phyloP scores from a whole-genome alignment of 176 grass and related monocot species.

The Panicum miliaceum region DNA sequence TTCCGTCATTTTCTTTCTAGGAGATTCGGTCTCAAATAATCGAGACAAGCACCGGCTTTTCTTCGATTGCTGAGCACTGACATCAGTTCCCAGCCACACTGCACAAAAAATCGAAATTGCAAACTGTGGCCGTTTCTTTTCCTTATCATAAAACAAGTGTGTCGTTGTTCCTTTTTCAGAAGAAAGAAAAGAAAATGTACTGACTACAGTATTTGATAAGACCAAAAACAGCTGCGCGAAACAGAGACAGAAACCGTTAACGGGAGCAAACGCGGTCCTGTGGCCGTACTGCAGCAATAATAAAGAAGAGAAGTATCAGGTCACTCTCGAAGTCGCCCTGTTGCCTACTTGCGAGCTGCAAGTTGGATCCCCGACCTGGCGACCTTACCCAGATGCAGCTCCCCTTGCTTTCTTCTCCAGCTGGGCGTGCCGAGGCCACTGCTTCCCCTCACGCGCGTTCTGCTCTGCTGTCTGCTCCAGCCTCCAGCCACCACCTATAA shows the following conservation, averaged over 20 bases:
- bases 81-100: too few relatives aligned
- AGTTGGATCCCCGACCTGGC: neutral
- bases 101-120: too few relatives aligned
- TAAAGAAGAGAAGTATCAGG: constrained; percentile 5
- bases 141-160: neutral
- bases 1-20: too few relatives aligned
- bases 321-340: constrained; percentile 13
- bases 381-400: neutral
- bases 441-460: neutral
- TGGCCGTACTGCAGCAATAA: neutral
- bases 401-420: constrained; percentile 19
- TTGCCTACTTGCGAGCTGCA: neutral
- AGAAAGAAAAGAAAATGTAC: neutral
- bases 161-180: too few relatives aligned
- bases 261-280: neutral
- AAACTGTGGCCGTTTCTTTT: neutral
- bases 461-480: neutral
- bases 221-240: neutral
- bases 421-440: neutral
- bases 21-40: too few relatives aligned
- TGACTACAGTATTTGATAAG: neutral
- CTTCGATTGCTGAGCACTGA: too few relatives aligned
- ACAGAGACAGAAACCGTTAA: neutral
- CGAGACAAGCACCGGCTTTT: too few relatives aligned
- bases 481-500: constrained; percentile 43